Evolutionary conservation across 1,139 yeast genomes (phyloP).

Genomic region (Diutina sp.): DNA sequence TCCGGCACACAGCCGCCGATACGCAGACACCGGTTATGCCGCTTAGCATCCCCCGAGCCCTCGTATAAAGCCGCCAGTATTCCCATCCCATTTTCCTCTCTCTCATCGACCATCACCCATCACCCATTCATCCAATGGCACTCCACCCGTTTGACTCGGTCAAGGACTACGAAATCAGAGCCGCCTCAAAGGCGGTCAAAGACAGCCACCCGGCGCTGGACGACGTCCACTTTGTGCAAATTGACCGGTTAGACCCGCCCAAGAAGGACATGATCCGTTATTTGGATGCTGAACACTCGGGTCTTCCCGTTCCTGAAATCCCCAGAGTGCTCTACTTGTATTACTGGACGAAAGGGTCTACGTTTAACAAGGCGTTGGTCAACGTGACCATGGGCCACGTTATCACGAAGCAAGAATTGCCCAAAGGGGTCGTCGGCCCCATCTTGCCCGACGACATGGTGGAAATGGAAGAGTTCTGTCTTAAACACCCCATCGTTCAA

Average conservation of each 20-base stretch:
- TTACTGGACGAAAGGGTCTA: slow-evolving; percentile 46
- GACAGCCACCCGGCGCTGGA: slow-evolving; percentile 37
- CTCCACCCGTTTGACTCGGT: slow-evolving; percentile 57
- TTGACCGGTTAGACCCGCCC: slow-evolving; percentile 74
- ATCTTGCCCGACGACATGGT: slow-evolving; percentile 57
- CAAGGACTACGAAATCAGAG: slow-evolving; percentile 49
- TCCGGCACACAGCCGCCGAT: background rate
- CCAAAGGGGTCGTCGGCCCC: slow-evolving; percentile 63
- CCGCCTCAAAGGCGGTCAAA: slow-evolving; percentile 52
- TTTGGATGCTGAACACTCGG: slow-evolving; percentile 58
- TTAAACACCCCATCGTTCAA: slow-evolving; percentile 42
- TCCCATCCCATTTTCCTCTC: no score
- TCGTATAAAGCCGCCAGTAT: no score
- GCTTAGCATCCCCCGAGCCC: background rate
- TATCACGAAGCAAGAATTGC: slow-evolving; percentile 42
- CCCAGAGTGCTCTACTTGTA: slow-evolving; percentile 57
- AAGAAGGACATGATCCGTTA: slow-evolving; percentile 59
- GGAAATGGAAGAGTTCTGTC: slow-evolving; percentile 38
- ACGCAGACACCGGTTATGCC: background rate
- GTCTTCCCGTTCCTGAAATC: slow-evolving; percentile 40
- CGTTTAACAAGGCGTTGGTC: slow-evolving; percentile 61
- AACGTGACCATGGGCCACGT: slow-evolving; percentile 55
- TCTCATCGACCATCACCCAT: background rate
- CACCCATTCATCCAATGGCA: background rate
- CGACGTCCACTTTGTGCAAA: slow-evolving; percentile 55